A percentile compares a stretch with the other conserved stretches of the same genome.
These are phyloP conservation scores for Trichosporon sp. DNA, from an alignment of 1,284 basidiomycete genomes.

Conservation along the genomic window DNA sequence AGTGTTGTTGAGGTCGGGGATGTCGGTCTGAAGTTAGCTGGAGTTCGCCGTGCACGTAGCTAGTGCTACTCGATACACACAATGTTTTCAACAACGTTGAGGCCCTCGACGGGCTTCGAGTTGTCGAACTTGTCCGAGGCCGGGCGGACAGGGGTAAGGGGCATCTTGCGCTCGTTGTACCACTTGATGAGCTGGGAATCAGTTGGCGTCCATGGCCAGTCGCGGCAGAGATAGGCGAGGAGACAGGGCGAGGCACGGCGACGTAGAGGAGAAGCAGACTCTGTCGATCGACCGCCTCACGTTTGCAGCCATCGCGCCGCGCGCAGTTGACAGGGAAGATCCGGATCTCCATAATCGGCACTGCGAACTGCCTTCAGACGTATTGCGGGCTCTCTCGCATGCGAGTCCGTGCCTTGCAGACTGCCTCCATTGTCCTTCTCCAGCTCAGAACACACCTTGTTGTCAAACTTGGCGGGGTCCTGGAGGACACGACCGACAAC, in stretches of 20 bases:
- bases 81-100: constrained; percentile 39
- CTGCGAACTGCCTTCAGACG: no score
- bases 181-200: constrained; percentile 59
- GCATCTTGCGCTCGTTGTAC: constrained; percentile 65
- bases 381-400: not conserved
- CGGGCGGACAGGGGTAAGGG: constrained; percentile 64
- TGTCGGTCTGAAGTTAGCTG: constrained; percentile 59
- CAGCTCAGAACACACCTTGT: constrained; percentile 43
- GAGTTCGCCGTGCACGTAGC: not conserved
- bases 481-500: constrained; percentile 49
- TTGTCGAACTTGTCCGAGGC: constrained; percentile 30
- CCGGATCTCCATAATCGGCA: no score
- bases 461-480: constrained; percentile 46
- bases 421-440: not conserved
- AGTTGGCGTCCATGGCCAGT: not conserved
- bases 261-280: not conserved
- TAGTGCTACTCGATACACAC: constrained; percentile 57
- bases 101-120: constrained; percentile 43
- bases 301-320: not conserved
- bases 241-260: not conserved
- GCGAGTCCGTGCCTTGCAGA: not conserved
- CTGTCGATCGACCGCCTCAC: not conserved
- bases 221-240: not conserved
- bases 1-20: constrained; percentile 68
- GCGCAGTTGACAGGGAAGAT: no score